Conservation (phyloP, 768 basidiomycete species). For the Coprinopsis marcescibilis region DNA sequence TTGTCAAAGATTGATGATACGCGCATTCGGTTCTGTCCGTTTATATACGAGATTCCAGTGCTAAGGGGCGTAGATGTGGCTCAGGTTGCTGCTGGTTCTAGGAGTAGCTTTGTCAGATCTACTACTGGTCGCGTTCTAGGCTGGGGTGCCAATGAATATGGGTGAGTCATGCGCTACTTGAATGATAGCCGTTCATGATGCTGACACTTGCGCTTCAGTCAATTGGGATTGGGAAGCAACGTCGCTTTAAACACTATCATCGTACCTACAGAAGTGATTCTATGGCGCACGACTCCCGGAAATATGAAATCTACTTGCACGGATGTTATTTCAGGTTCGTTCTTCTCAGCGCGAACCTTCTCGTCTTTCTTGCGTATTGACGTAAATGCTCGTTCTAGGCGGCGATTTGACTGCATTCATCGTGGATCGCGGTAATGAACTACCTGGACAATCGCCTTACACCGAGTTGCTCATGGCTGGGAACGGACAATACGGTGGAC, state of each 20-base stretch:
- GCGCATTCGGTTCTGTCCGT: conserved; percentile 60
- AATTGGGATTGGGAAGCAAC: conserved; percentile 71
- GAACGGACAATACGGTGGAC: conserved; percentile 78
- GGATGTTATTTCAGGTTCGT: conserved; percentile 57
- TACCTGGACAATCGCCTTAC: conserved; percentile 20
- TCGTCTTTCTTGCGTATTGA: neutral
- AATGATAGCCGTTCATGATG: neutral
- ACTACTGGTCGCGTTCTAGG: conserved; percentile 67
- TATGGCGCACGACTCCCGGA: conserved; percentile 51
- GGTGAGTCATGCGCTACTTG: conserved; percentile 37
- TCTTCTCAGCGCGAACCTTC: neutral
- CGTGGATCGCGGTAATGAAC: conserved; percentile 43
- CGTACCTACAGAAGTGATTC: conserved; percentile 81
- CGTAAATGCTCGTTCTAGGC: conserved; percentile 42
- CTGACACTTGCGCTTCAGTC: conserved; percentile 36
- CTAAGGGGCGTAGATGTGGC: conserved; percentile 56
- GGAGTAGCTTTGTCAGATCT: conserved; percentile 71
- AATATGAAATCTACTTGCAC: conserved; percentile 55
- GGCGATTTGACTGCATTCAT: conserved; percentile 77
- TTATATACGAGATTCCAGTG: conserved; percentile 72
- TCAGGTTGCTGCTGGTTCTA: conserved; percentile 67
- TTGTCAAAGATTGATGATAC: conserved; percentile 28
- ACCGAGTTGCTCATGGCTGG: conserved; percentile 66
- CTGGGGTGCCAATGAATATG: conserved; percentile 87
- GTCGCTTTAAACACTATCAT: conserved; percentile 61